phyloP scores from a whole-genome alignment of 2,329 filamentous ascomycete species.

The Pleoardoris graminearum region DNA sequence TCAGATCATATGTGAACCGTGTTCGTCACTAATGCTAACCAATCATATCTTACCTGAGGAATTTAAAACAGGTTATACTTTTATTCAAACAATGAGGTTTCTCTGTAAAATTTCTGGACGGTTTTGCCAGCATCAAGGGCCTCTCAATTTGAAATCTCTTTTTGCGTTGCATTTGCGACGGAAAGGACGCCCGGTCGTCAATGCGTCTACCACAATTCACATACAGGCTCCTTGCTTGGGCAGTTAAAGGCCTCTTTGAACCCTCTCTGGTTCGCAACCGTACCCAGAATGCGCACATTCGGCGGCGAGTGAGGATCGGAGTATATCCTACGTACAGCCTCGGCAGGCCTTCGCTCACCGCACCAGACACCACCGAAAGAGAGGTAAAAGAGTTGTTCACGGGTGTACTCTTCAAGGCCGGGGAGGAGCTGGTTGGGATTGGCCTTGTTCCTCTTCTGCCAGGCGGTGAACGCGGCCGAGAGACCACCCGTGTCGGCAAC shows the following conservation, averaged over 20 bases:
- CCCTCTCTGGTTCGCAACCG: slow-evolving; percentile 65
- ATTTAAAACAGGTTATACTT: too few species aligned
- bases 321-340: slow-evolving; percentile 60
- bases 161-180: too few species aligned
- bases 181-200: too few species aligned
- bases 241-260: slow-evolving; percentile 69
- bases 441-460: slow-evolving; percentile 60
- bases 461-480: slow-evolving; percentile 63
- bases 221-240: slow-evolving; percentile 63
- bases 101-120: too few species aligned
- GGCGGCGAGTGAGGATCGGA: slow-evolving; percentile 66
- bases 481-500: slow-evolving; percentile 70
- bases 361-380: slow-evolving; percentile 67
- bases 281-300: slow-evolving; percentile 59
- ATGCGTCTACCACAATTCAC: slow-evolving; percentile 70
- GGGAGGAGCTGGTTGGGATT: slow-evolving; percentile 56
- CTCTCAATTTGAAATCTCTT: too few species aligned
- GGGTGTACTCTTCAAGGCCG: slow-evolving; percentile 62
- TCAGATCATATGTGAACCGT: too few species aligned
- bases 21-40: too few species aligned
- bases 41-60: too few species aligned
- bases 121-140: too few species aligned
- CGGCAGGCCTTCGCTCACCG: slow-evolving; percentile 55
- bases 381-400: slow-evolving; percentile 70
- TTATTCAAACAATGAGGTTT: too few species aligned